Conservation (phyloP, 2,329 filamentous ascomycete species). For the Calonectria hongkongensis region DNA sequence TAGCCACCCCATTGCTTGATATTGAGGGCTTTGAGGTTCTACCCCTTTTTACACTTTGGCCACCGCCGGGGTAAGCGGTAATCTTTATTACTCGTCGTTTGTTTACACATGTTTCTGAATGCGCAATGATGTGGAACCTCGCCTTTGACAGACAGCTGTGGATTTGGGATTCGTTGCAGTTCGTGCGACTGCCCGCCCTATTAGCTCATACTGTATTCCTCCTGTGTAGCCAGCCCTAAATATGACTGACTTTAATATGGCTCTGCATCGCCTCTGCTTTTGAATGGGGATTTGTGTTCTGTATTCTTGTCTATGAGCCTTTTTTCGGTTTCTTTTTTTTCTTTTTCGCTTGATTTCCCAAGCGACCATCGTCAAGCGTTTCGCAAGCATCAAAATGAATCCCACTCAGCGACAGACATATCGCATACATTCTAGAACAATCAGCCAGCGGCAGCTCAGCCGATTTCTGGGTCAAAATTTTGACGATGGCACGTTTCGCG, state of each 20-base stretch:
- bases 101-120: background rate
- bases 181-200: background rate
- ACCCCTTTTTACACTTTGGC: background rate
- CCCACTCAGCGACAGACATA: background rate
- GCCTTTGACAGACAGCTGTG: background rate
- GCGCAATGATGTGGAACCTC: background rate
- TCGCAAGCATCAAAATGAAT: background rate
- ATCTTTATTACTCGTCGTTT: background rate
- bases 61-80: background rate
- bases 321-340: too few relatives aligned
- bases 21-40: background rate
- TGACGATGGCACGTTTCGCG: background rate
- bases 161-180: background rate
- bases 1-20: background rate
- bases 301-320: background rate
- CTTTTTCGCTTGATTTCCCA: background rate
- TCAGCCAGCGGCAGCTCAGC: slow-evolving; percentile 16
- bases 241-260: background rate
- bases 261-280: background rate
- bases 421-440: background rate
- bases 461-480: slow-evolving; percentile 6
- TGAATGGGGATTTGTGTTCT: background rate
- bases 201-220: background rate
- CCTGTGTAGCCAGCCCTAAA: background rate
- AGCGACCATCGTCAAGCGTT: too few relatives aligned